Evolutionary conservation across 2,329 filamentous ascomycete genomes (phyloP), one percentile per base, ranked within the genome.

Genomic region (Fusarium bactridioides): DNA sequence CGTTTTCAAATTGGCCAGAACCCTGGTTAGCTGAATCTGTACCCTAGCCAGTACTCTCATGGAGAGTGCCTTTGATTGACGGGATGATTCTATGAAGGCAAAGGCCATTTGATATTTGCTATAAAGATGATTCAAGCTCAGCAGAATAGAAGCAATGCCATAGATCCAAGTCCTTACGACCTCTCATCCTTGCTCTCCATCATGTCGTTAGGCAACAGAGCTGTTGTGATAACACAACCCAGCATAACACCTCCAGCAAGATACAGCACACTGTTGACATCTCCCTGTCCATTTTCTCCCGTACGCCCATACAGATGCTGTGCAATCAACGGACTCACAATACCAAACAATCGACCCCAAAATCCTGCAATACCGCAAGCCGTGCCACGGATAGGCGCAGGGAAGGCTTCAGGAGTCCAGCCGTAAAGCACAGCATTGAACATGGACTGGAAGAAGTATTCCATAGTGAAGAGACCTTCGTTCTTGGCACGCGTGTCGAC

Each of bases 341-440:
- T 90, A 15, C 86, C 86, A 70, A 88, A 88, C 29, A 90, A 60
- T 4, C 88, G 78, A 3, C 88, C 88, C 86, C 87, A 89, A 74
- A 89, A 90, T 66, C 86, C 87, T 4, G 88, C 87, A 18, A 89
- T 68, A 0, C 89, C 88, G 72, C 85, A 87, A 0, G 88, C 88
- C 0, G 87, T 88, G 6, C 87, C 88, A 1, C 88, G 81, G 48
- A 87, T 82, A 0, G 87, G 85, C 5, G 85, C 86, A 0, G 87
- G 87, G 78, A 90, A 90, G 1, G 86, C 86, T 72, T 90, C 87
- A 0, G 88, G 88, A 0, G 88, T 90, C 78, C 83, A 86, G 0
- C 83, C 84, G 59, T 84, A 86, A 47, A 81, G 61, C 0, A 80
- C 79, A 13, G 70, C 78, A 18, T 78, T 80, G 62, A 79, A 81